Conservation (phyloP, 2,329 filamentous ascomycete genomes). For the Penicillium sp. region DNA sequence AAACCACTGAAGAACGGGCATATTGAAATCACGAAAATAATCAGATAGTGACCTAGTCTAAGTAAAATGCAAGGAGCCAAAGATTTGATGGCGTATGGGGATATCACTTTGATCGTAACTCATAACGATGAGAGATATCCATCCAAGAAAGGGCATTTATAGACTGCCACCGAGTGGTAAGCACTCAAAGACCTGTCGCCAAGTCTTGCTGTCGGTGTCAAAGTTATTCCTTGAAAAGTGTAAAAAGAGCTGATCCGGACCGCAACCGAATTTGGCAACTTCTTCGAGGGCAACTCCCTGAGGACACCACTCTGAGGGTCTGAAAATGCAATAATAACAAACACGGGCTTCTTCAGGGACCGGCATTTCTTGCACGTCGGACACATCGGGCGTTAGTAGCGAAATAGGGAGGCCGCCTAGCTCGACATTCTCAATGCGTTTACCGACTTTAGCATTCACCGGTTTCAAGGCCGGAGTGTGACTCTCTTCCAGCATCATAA, state of each 20-base stretch:
- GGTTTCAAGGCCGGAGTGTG: neutral
- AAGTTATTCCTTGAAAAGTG: conserved; percentile 18
- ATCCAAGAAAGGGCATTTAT: neutral
- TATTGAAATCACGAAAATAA: neutral
- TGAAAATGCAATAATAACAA: conserved; percentile 22
- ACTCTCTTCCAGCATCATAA: conserved; percentile 24
- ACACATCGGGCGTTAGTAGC: neutral
- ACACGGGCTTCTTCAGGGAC: conserved; percentile 28
- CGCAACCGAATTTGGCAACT: conserved; percentile 15
- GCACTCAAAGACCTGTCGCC: conserved; percentile 20
- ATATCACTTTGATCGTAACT: too few species aligned
- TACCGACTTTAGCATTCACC: neutral
- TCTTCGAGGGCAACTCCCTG: conserved; percentile 12
- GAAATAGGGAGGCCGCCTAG: neutral
- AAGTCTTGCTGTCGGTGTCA: conserved; percentile 15
- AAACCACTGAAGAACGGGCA: neutral
- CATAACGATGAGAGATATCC: neutral
- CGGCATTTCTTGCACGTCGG: neutral
- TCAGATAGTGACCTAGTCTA: neutral
- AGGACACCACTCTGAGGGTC: conserved; percentile 13
- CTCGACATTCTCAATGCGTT: neutral
- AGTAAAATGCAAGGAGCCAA: too few species aligned
- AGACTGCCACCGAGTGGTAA: conserved; percentile 10
- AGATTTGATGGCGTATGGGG: too few species aligned
- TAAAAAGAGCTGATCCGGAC: conserved; percentile 21